Percentiles rank a stretch among this genome's conserved stretches.
Conservation (phyloP, 2,329 filamentous ascomycete species). For the Colletotrichum horii region DNA sequence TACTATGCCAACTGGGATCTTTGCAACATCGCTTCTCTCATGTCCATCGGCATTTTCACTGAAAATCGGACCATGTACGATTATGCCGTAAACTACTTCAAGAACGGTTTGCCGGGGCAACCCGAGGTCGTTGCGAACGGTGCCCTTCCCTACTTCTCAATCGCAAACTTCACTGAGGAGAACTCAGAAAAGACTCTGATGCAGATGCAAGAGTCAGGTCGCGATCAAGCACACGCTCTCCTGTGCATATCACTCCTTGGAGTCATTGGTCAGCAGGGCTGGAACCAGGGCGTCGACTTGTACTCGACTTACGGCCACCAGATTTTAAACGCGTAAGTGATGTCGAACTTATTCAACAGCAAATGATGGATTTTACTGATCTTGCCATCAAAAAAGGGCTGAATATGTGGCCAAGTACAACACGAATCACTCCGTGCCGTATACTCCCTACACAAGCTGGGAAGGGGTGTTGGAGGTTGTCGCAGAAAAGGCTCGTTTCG, state of each 20-base stretch:
- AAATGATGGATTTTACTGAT: background rate
- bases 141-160: background rate
- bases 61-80: background rate
- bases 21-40: background rate
- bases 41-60: background rate
- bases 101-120: background rate
- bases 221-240: background rate
- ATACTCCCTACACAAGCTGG: background rate
- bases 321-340: background rate
- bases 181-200: background rate
- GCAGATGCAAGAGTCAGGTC: background rate
- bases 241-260: background rate
- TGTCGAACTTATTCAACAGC: accelerated
- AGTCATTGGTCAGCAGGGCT: background rate
- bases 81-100: background rate
- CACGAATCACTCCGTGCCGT: background rate
- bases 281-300: background rate
- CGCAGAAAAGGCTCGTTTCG: background rate
- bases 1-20: background rate
- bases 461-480: background rate
- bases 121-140: background rate
- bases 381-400: background rate
- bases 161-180: background rate
- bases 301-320: background rate
- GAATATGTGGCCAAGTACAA: background rate